These are phyloP conservation scores for Tanacetum coccineum DNA, from an alignment of 129 eudicot genomes.

Conservation along the genomic window DNA sequence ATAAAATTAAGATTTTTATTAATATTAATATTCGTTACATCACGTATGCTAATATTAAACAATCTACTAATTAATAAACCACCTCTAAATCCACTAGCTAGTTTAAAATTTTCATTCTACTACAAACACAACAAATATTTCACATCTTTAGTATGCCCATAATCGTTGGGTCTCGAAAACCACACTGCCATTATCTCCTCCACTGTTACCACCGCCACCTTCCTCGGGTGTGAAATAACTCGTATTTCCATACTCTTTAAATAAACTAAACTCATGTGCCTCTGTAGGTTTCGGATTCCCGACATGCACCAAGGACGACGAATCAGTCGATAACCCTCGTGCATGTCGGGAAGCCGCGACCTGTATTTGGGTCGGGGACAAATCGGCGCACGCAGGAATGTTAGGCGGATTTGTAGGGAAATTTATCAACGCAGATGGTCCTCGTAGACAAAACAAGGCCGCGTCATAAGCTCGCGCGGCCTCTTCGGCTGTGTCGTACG, in stretches of 20 bases:
- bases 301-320: not conserved
- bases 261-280: slow-evolving; percentile 2
- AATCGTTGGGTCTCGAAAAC: slow-evolving; percentile 28
- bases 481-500: slow-evolving; percentile 72
- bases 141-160: slow-evolving; percentile 23
- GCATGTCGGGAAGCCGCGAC: slow-evolving; percentile 60
- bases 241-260: slow-evolving; percentile 13
- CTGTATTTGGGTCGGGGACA: slow-evolving; percentile 65
- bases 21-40: too few relatives aligned
- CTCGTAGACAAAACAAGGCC: slow-evolving; percentile 85
- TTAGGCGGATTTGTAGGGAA: slow-evolving; percentile 76
- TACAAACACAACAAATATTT: not conserved
- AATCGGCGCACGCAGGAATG: slow-evolving; percentile 35
- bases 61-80: too few relatives aligned
- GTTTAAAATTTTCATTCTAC: too few relatives aligned
- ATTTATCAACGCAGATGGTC: slow-evolving; percentile 58
- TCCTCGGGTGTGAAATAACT: slow-evolving; percentile 23
- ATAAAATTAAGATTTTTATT: too few relatives aligned
- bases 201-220: not conserved
- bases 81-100: too few relatives aligned
- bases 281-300: slow-evolving; percentile 2
- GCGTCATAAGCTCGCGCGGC: slow-evolving; percentile 98
- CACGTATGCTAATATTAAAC: too few relatives aligned
- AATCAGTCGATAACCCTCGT: slow-evolving; percentile 26
- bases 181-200: slow-evolving; percentile 17